Conservation (phyloP, 2,329 filamentous ascomycete genomes). For the Metarhizium robertsii region DNA sequence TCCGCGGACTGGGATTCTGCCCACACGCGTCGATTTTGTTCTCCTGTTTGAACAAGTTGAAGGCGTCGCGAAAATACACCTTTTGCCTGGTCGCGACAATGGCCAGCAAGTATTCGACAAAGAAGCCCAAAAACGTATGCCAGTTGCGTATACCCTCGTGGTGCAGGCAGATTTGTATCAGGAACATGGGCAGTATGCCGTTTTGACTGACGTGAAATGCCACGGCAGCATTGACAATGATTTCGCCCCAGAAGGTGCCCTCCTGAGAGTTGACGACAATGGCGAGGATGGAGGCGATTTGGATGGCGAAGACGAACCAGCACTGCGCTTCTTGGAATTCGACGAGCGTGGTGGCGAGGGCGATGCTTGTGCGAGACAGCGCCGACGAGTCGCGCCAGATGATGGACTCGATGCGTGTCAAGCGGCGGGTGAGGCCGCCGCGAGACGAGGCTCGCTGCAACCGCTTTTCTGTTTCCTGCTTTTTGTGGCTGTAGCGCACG, state of each 20-base stretch:
- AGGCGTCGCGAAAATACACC: conserved; percentile 24
- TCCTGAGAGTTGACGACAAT: conserved; percentile 31
- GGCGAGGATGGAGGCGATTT: conserved; percentile 30
- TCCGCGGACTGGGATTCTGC: conserved; percentile 26
- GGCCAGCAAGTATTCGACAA: conserved; percentile 27
- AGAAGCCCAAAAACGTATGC: conserved; percentile 31
- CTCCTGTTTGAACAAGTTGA: conserved; percentile 24
- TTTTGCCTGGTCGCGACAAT: conserved; percentile 28
- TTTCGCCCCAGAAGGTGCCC: conserved; percentile 29
- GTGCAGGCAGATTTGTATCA: conserved; percentile 27
- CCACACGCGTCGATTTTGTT: conserved; percentile 22
- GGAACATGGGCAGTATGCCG: conserved; percentile 27
- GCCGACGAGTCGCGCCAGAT: conserved; percentile 27
- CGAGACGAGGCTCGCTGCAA: conserved; percentile 1
- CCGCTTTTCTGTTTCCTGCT: conserved; percentile 2
- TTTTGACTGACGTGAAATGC: conserved; percentile 28
- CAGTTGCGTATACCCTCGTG: conserved; percentile 30
- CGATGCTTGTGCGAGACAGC: conserved; percentile 27
- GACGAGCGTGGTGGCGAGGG: conserved; percentile 29
- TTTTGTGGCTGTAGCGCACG: conserved; percentile 22
- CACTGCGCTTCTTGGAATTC: conserved; percentile 30
- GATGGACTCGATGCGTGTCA: conserved; percentile 26
- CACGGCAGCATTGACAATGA: conserved; percentile 27
- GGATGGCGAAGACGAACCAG: conserved; percentile 30
- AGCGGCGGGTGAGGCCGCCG: conserved; percentile 15